Conservation (phyloP, 2,329 filamentous ascomycete genomes). For the Cordyceps cicadae region DNA sequence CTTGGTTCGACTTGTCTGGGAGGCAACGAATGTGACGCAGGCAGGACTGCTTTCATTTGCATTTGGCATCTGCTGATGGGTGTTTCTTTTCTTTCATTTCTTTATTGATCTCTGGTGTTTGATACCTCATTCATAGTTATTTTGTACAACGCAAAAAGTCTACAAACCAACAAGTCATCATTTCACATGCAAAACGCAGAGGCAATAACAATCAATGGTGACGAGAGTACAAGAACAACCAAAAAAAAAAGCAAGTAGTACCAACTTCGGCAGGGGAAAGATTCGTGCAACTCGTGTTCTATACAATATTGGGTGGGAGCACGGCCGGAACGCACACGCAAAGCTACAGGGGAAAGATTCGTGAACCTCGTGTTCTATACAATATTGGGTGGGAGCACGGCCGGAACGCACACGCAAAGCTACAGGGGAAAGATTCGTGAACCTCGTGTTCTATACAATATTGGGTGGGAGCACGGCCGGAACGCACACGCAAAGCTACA, state of each 20-base stretch:
- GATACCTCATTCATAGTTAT: conserved; percentile 15
- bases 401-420: neutral
- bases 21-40: neutral
- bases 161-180: neutral
- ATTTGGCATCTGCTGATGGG: neutral
- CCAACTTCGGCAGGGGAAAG: neutral
- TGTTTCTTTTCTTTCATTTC: neutral
- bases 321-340: neutral
- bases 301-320: neutral
- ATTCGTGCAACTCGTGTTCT: neutral
- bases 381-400: neutral
- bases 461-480: neutral
- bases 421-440: neutral
- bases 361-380: no score
- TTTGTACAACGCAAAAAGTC: conserved; percentile 7
- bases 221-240: neutral
- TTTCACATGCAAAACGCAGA: neutral
- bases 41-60: neutral
- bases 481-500: neutral
- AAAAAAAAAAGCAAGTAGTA: neutral
- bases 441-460: no score
- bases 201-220: neutral
- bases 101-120: conserved; percentile 16
- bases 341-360: neutral
- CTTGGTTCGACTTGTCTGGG: neutral